Conservation (phyloP, 495 filamentous ascomycete genomes). For the Penicillium tannophilum region DNA sequence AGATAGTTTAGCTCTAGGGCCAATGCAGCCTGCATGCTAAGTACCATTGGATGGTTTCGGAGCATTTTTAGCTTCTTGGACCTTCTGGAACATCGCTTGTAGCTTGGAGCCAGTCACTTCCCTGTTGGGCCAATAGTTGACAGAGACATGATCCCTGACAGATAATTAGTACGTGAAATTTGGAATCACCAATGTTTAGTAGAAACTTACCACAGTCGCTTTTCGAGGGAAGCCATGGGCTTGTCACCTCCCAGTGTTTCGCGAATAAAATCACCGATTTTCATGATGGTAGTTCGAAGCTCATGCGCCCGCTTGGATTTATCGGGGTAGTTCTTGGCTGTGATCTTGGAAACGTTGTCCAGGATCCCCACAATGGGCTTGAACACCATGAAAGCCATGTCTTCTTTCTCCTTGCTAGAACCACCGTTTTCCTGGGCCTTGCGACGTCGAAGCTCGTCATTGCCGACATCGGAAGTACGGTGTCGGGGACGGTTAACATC, state of each 20-base stretch:
- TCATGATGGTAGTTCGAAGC: conserved; percentile 46
- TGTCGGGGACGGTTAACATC: conserved; percentile 39
- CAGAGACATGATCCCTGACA: conserved; percentile 49
- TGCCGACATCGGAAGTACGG: conserved; percentile 41
- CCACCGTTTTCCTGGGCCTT: conserved; percentile 44
- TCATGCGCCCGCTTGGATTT: conserved; percentile 57
- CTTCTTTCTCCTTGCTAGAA: conserved; percentile 47
- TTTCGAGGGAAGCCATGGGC: conserved; percentile 43
- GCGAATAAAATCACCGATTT: conserved; percentile 53
- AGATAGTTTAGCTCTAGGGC: neutral
- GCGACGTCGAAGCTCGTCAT: conserved; percentile 46
- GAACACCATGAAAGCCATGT: conserved; percentile 59
- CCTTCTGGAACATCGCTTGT: conserved; percentile 52
- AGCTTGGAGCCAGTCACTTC: conserved; percentile 47
- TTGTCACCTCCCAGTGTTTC: conserved; percentile 36
- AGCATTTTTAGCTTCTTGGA: conserved; percentile 37
- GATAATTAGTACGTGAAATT: conserved; percentile 7
- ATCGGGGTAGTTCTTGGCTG: conserved; percentile 62
- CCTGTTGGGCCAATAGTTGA: conserved; percentile 54
- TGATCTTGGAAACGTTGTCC: conserved; percentile 59
- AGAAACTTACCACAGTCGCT: conserved; percentile 48
- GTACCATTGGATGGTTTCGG: conserved; percentile 35
- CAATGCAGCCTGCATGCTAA: neutral
- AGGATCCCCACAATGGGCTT: conserved; percentile 62
- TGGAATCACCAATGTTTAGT: neutral